Evolutionary conservation across 2,329 filamentous ascomycete genomes (phyloP).

Genomic region (Microsporum audouinii): DNA sequence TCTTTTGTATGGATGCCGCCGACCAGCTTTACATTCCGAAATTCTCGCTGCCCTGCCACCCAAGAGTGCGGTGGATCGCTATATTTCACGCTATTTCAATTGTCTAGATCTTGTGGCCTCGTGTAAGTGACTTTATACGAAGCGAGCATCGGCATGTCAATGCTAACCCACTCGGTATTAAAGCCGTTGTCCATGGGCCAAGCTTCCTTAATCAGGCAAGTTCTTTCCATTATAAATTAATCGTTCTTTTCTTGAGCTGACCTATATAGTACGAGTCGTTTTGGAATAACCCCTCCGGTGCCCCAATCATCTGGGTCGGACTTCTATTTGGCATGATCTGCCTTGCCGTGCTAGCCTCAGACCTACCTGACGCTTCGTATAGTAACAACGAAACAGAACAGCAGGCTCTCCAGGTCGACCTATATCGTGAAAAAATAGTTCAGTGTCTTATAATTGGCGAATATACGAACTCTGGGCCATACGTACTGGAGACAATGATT

Average conservation of each 20-base stretch:
- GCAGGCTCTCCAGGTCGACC: constrained; percentile 11
- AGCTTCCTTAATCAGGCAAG: constrained; percentile 24
- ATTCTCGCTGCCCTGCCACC: constrained; percentile 20
- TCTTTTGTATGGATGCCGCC: constrained; percentile 5
- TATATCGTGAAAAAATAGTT: constrained; percentile 28
- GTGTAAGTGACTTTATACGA: constrained; percentile 14
- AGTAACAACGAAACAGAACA: not conserved
- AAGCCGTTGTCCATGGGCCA: constrained; percentile 17
- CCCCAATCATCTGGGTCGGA: constrained; percentile 35
- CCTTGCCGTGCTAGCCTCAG: constrained; percentile 13
- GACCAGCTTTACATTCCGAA: constrained; percentile 21
- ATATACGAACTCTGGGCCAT: constrained; percentile 42
- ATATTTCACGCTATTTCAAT: constrained; percentile 27
- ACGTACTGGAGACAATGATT: constrained; percentile 45
- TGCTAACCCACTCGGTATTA: constrained; percentile 16
- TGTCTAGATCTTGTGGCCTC: constrained; percentile 21
- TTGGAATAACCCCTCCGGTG: constrained; percentile 30
- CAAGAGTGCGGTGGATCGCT: constrained; percentile 17
- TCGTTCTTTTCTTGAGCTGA: not conserved
- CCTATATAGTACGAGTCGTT: constrained; percentile 31
- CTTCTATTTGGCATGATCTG: constrained; percentile 33
- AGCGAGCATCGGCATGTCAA: constrained; percentile 8
- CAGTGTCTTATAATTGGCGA: constrained; percentile 46
- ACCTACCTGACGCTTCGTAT: not conserved
- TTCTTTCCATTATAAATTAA: constrained; percentile 8